Conservation (phyloP, 225 moss, liverwort and hornwort species). For the Takakia lepidozioides region DNA sequence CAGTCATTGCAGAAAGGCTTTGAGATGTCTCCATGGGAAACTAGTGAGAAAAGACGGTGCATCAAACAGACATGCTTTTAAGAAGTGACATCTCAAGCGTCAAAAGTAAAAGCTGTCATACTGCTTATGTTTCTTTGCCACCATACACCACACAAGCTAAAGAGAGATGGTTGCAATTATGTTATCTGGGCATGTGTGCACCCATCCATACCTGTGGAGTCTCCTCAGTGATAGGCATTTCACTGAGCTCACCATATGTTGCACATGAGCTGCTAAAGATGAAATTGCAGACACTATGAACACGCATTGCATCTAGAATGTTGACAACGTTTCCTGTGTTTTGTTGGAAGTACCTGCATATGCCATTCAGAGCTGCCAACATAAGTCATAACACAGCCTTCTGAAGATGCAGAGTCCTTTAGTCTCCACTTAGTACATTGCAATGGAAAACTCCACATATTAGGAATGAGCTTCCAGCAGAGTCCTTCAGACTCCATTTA, state of each 20-base stretch:
- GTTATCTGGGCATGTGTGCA: neutral
- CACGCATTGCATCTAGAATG: slow-evolving; percentile 17
- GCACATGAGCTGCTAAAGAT: slow-evolving; percentile 23
- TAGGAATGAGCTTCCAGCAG: neutral
- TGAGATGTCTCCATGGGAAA: neutral
- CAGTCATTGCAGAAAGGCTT: too few relatives aligned
- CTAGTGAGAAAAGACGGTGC: too few relatives aligned
- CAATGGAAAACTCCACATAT: neutral
- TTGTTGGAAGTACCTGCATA: slow-evolving; percentile 10
- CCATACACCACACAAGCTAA: neutral
- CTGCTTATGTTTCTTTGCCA: too few relatives aligned
- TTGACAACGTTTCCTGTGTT: slow-evolving; percentile 17
- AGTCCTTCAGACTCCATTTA: neutral
- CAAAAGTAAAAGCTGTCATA: too few relatives aligned
- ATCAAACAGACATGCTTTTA: too few relatives aligned
- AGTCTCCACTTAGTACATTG: too few relatives aligned
- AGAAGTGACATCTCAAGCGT: too few relatives aligned
- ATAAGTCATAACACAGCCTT: neutral
- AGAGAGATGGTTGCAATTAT: neutral
- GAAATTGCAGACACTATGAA: slow-evolving; percentile 14
- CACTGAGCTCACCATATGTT: slow-evolving; percentile 11
- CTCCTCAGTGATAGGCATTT: slow-evolving; percentile 14
- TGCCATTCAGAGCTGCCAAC: neutral
- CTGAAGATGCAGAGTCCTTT: too few relatives aligned
- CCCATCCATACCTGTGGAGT: slow-evolving; percentile 11